These are phyloP conservation scores for Rubroshorea leprosula DNA, from an alignment of 345 rosid species.

Conservation along the genomic window DNA sequence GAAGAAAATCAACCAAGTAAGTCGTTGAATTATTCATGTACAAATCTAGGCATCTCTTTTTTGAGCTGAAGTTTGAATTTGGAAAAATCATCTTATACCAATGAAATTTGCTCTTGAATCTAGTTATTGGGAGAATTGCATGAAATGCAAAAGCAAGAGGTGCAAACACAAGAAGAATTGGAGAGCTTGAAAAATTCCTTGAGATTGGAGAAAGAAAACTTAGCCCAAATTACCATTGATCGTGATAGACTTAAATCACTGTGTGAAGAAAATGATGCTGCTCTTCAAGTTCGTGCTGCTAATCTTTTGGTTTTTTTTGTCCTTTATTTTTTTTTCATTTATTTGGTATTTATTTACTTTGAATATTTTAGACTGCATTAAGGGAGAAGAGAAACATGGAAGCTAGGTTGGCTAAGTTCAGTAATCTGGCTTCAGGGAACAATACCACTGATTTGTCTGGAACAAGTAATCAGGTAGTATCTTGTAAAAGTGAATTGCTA, in stretches of 20 bases:
- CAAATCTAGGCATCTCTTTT: background rate
- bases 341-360: slow-evolving; percentile 6
- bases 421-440: slow-evolving; percentile 34
- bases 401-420: slow-evolving; percentile 42
- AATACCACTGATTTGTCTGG: slow-evolving; percentile 34
- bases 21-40: background rate
- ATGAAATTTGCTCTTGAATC: slow-evolving; percentile 17
- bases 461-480: slow-evolving; percentile 53
- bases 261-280: slow-evolving; percentile 61
- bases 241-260: slow-evolving; percentile 48
- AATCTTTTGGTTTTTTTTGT: slow-evolving; percentile 9
- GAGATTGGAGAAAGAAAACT: slow-evolving; percentile 57
- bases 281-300: slow-evolving; percentile 55
- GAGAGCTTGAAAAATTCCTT: slow-evolving; percentile 49
- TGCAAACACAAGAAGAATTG: slow-evolving; percentile 60
- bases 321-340: slow-evolving; percentile 5
- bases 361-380: slow-evolving; percentile 43
- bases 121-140: slow-evolving; percentile 70
- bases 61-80: background rate
- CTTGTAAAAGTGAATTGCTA: background rate
- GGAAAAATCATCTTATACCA: background rate
- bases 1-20: slow-evolving; percentile 58
- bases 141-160: slow-evolving; percentile 57
- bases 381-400: slow-evolving; percentile 59
- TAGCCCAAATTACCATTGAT: slow-evolving; percentile 43